These are phyloP conservation scores for Hyparrhenia diplandra DNA, from an alignment of 176 grass and related monocot species.

Conservation along the genomic window DNA sequence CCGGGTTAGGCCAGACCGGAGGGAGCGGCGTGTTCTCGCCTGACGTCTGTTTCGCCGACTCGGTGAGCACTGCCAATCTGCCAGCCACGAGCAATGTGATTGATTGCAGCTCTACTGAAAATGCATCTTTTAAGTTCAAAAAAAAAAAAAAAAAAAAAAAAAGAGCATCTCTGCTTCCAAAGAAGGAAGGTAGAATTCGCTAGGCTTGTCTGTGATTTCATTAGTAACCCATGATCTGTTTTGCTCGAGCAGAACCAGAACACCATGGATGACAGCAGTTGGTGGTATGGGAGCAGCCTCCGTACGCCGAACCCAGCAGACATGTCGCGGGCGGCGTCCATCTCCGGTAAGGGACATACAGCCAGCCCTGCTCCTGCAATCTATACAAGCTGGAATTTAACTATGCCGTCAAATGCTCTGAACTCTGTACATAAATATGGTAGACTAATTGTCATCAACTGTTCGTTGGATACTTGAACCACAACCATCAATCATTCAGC, in stretches of 20 bases:
- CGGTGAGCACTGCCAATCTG: constrained; percentile 25
- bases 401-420: neutral
- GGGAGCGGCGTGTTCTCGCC: neutral
- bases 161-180: neutral
- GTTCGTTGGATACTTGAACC: neutral
- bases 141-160: too few relatives aligned
- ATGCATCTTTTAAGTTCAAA: too few relatives aligned
- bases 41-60: constrained; percentile 7
- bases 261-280: constrained; percentile 32
- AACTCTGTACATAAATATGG: neutral
- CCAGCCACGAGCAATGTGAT: neutral
- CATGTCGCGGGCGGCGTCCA: constrained; percentile 30
- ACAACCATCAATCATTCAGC: neutral
- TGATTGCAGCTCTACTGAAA: neutral
- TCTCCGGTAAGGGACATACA: constrained; percentile 26
- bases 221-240: neutral
- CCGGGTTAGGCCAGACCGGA: neutral
- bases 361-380: too few relatives aligned
- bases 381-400: neutral
- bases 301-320: neutral
- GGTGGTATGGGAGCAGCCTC: constrained; percentile 45
- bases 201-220: neutral
- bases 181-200: neutral
- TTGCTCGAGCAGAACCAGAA: constrained; percentile 45
- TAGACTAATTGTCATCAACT: neutral